Evolutionary conservation across 768 basidiomycete species (phyloP).

Genomic region (Chlorophyllum brunneum): DNA sequence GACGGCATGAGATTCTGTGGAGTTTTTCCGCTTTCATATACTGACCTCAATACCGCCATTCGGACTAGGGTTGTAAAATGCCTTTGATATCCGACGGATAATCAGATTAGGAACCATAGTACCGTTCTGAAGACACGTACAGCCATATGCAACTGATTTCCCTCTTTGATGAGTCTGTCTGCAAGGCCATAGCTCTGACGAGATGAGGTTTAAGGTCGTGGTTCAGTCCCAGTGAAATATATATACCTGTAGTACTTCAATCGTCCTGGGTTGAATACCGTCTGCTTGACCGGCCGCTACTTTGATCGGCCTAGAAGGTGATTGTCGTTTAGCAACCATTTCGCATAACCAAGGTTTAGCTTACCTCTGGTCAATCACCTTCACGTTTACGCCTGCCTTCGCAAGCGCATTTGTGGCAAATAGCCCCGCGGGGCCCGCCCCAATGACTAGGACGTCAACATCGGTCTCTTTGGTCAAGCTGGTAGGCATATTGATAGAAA

Average conservation of each 20-base stretch:
- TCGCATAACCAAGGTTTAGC: background rate
- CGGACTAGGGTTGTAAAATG: slow-evolving; percentile 68
- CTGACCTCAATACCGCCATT: slow-evolving; percentile 56
- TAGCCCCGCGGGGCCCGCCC: slow-evolving; percentile 58
- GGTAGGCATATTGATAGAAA: slow-evolving; percentile 1
- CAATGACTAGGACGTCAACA: slow-evolving; percentile 59
- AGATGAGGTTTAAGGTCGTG: background rate
- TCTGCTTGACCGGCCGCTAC: slow-evolving; percentile 56
- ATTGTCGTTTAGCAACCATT: background rate
- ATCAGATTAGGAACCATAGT: background rate
- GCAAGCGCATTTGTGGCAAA: slow-evolving; percentile 68
- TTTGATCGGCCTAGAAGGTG: slow-evolving; percentile 40
- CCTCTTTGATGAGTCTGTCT: slow-evolving; percentile 57
- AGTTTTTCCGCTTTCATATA: background rate
- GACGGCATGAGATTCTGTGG: background rate
- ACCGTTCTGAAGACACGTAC: slow-evolving; percentile 35
- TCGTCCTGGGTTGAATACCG: slow-evolving; percentile 53
- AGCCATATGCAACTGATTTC: slow-evolving; percentile 65
- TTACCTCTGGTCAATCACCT: slow-evolving; percentile 60
- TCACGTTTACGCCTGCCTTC: slow-evolving; percentile 51
- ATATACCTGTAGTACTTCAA: slow-evolving; percentile 50
- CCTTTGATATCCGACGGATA: slow-evolving; percentile 32
- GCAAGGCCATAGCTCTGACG: slow-evolving; percentile 73
- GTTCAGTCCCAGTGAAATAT: background rate
- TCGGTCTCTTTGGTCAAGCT: slow-evolving; percentile 27